These are phyloP conservation scores for Sporobolomyces roseus DNA, from an alignment of 768 basidiomycete species.

Conservation along the genomic window DNA sequence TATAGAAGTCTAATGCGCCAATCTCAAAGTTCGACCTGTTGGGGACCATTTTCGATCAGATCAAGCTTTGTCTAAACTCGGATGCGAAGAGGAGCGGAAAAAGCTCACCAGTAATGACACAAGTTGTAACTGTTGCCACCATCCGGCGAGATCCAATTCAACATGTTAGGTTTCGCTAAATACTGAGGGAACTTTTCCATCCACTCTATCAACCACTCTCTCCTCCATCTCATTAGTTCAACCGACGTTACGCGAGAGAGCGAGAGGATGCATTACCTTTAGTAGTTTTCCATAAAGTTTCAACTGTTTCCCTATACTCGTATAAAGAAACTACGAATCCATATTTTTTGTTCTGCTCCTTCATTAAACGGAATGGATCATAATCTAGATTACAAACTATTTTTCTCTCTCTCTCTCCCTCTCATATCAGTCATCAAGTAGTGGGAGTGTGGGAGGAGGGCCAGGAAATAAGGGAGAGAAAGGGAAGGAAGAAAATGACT, in stretches of 20 bases:
- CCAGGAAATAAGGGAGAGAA: no score
- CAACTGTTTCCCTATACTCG: slow-evolving; percentile 76
- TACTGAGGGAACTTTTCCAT: slow-evolving; percentile 61
- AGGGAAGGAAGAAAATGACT: no score
- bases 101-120: slow-evolving; percentile 49
- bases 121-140: slow-evolving; percentile 68
- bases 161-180: slow-evolving; percentile 62
- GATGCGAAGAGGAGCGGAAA: background rate
- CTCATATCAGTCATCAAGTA: no score
- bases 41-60: background rate
- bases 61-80: no score
- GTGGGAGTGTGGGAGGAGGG: no score
- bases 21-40: slow-evolving; percentile 90
- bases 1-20: slow-evolving; percentile 75
- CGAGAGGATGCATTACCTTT: slow-evolving; percentile 54
- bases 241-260: background rate
- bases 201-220: slow-evolving; percentile 57
- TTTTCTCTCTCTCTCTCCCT: no score
- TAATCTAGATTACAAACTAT: slow-evolving; percentile 48
- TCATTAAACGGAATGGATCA: slow-evolving; percentile 78
- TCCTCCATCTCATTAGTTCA: no score
- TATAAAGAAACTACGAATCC: slow-evolving; percentile 61
- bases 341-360: slow-evolving; percentile 74
- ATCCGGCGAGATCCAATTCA: slow-evolving; percentile 72
- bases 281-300: slow-evolving; percentile 70